Conservation (phyloP, 495 filamentous ascomycete species). For the Terfezia claveryi region DNA sequence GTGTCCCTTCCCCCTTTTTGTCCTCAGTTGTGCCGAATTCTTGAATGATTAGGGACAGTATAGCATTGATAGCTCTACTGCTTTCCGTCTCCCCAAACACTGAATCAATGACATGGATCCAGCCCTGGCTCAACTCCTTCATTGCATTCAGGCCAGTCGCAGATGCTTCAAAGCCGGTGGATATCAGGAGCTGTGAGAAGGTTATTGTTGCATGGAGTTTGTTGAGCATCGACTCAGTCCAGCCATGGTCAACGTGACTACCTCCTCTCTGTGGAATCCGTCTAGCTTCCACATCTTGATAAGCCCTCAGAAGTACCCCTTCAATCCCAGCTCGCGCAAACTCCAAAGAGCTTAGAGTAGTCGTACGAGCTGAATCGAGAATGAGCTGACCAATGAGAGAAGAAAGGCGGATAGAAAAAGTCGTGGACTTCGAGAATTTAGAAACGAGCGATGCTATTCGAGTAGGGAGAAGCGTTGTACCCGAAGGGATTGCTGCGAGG, state of each 20-base stretch:
- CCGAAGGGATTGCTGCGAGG: slow-evolving; percentile 13
- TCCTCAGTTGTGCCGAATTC: slow-evolving; percentile 44
- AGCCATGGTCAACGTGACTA: slow-evolving; percentile 6
- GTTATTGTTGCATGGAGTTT: slow-evolving; percentile 17
- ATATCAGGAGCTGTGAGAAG: slow-evolving; percentile 16
- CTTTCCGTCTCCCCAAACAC: slow-evolving; percentile 61
- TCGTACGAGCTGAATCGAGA: slow-evolving; percentile 41
- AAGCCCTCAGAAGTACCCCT: slow-evolving; percentile 42
- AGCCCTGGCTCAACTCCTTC: slow-evolving; percentile 40
- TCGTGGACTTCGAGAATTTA: slow-evolving; percentile 43
- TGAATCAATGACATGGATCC: slow-evolving; percentile 45
- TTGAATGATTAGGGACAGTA: slow-evolving; percentile 47
- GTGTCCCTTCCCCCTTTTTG: slow-evolving; percentile 27
- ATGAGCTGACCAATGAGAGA: slow-evolving; percentile 42
- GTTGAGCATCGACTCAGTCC: slow-evolving; percentile 6
- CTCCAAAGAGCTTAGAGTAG: slow-evolving; percentile 48
- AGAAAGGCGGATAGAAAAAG: slow-evolving; percentile 47
- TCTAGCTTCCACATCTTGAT: slow-evolving; percentile 32
- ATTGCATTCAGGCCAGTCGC: slow-evolving; percentile 38
- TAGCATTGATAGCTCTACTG: slow-evolving; percentile 57
- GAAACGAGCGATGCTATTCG: slow-evolving; percentile 49
- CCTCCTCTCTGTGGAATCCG: slow-evolving; percentile 1
- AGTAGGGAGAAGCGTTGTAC: slow-evolving; percentile 41
- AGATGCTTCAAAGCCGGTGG: slow-evolving; percentile 47
- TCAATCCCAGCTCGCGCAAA: slow-evolving; percentile 44